Percentiles rank a stretch among this genome's conserved stretches.
Conservation (phyloP, 306 rosid species). For the Acacia melanoxylon region DNA sequence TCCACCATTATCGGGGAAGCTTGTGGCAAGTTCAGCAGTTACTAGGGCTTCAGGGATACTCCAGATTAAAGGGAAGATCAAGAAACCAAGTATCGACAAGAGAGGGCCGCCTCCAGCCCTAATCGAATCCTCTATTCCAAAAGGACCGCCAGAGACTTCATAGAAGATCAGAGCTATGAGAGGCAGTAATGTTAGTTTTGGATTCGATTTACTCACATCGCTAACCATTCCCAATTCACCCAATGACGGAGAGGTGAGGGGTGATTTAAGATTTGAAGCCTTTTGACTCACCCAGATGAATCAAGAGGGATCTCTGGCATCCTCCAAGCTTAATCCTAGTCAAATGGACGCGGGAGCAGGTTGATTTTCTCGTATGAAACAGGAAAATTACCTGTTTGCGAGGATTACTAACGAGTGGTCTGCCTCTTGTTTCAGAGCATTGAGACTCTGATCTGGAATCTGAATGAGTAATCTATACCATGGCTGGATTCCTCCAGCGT, state of each 20-base stretch:
- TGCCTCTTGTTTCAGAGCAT: neutral
- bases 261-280: neutral
- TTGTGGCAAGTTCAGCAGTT: conserved; percentile 90
- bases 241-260: neutral
- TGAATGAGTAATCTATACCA: neutral
- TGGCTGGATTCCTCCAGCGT: neutral
- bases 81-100: conserved; percentile 68
- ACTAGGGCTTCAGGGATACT: conserved; percentile 85
- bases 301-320: neutral
- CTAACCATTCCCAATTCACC: conserved; percentile 50
- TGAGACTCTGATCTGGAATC: neutral
- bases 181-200: conserved; percentile 75
- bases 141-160: conserved; percentile 93
- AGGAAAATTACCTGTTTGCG: neutral
- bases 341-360: neutral
- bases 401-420: neutral
- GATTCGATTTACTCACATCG: conserved; percentile 43
- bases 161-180: conserved; percentile 89
- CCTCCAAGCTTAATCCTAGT: neutral
- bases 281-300: neutral
- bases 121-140: conserved; percentile 86
- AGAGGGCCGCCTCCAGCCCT: conserved; percentile 84
- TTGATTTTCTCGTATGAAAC: neutral
- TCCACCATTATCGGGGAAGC: conserved; percentile 84
- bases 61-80: conserved; percentile 78